Evolutionary conservation across 257 asterid species (phyloP).

Genomic region (Ehretia macrophylla): DNA sequence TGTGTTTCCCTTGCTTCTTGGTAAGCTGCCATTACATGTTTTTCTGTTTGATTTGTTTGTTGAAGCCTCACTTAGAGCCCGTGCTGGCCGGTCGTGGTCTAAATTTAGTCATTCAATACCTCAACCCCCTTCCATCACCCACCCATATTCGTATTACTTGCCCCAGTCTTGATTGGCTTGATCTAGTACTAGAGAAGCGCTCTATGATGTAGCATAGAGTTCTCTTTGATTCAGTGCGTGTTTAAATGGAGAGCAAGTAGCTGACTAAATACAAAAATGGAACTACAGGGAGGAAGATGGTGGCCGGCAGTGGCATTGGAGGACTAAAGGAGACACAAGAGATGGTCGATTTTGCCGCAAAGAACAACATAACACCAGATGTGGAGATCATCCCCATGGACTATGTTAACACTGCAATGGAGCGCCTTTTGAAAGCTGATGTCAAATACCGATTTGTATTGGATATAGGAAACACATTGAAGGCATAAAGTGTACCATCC

Average conservation of each 20-base stretch:
- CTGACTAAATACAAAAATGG: background rate
- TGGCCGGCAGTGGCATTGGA: slow-evolving; percentile 32
- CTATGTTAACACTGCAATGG: slow-evolving; percentile 35
- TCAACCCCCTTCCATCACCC: no score
- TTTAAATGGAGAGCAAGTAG: background rate
- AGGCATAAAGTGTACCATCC: no score
- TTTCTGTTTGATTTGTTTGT: no score
- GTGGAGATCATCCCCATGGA: slow-evolving; percentile 36
- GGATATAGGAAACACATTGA: slow-evolving; percentile 30
- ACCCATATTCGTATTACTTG: no score
- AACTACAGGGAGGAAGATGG: slow-evolving; percentile 26
- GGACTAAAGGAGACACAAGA: slow-evolving; percentile 43
- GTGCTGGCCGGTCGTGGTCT: no score
- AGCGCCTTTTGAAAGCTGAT: slow-evolving; percentile 30
- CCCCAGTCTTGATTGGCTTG: no score
- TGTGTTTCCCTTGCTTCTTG: slow-evolving; percentile 24
- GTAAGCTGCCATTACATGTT: slow-evolving; percentile 2
- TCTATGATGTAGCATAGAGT: no score
- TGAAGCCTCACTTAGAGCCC: no score
- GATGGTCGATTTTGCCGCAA: slow-evolving; percentile 42
- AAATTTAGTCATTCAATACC: no score
- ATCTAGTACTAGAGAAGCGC: no score
- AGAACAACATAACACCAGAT: slow-evolving; percentile 32
- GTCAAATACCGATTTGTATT: slow-evolving; percentile 38
- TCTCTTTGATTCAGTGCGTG: background rate